These are phyloP conservation scores for Hygrocybe coccinea DNA, from an alignment of 768 basidiomycete genomes.

Conservation along the genomic window DNA sequence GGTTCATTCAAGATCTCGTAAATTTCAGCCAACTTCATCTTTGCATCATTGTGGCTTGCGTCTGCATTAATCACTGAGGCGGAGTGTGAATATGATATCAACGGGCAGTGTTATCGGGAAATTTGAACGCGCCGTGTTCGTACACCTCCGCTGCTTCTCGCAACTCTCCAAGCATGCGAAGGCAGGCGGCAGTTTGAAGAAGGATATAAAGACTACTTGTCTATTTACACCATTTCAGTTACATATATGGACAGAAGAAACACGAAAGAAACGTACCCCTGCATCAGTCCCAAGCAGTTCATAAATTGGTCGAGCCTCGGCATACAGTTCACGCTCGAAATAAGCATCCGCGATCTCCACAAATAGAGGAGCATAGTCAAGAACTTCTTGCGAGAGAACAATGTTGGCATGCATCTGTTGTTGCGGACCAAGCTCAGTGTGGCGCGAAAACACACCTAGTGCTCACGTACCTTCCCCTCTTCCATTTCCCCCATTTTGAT, in stretches of 20 bases:
- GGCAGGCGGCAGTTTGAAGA: constrained; percentile 76
- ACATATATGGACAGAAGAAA: not conserved
- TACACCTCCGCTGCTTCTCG: constrained; percentile 80
- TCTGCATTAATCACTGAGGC: constrained; percentile 67
- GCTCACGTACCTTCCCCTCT: constrained; percentile 67
- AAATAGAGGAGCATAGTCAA: constrained; percentile 75
- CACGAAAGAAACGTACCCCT: constrained; percentile 44
- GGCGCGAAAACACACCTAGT: not conserved
- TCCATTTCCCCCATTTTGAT: constrained; percentile 73
- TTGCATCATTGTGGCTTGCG: constrained; percentile 72
- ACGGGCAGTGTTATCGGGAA: not conserved
- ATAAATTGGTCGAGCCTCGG: constrained; percentile 76
- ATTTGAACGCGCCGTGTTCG: constrained; percentile 58
- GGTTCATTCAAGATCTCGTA: constrained; percentile 82
- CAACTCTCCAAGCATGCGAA: constrained; percentile 68
- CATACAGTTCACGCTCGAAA: constrained; percentile 69
- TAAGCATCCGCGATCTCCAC: constrained; percentile 83
- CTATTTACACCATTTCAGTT: constrained; percentile 32
- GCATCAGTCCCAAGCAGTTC: constrained; percentile 71
- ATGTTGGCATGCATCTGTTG: constrained; percentile 69
- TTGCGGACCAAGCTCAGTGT: not conserved
- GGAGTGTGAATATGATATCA: not conserved
- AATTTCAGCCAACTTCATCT: constrained; percentile 85
- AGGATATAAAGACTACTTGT: constrained; percentile 70
- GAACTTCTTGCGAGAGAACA: constrained; percentile 64